Evolutionary conservation across 2,329 filamentous ascomycete genomes (phyloP).

Genomic region (Huntiella bhutanensis): DNA sequence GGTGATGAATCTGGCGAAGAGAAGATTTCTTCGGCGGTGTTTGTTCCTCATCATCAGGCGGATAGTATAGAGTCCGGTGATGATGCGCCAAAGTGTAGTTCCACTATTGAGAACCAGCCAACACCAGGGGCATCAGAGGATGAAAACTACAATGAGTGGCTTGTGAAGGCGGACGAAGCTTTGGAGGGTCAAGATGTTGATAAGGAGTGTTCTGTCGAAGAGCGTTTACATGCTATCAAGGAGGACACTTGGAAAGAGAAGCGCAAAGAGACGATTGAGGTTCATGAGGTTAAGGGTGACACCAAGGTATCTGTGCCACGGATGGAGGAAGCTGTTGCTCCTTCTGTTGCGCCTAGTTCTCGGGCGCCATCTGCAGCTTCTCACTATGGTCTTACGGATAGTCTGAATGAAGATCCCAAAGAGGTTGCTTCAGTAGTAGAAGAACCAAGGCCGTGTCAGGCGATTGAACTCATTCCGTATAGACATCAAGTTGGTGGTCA

Average conservation of each 20-base stretch:
- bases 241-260: background rate
- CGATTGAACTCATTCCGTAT: conserved; percentile 91
- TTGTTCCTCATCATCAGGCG: conserved; percentile 49
- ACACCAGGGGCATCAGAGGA: conserved; percentile 10
- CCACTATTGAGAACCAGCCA: conserved; percentile 4
- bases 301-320: background rate
- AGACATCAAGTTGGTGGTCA: conserved; percentile 95
- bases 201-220: background rate
- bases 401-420: conserved; percentile 1
- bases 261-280: background rate
- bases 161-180: conserved; percentile 32
- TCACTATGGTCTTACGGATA: background rate
- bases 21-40: conserved; percentile 72
- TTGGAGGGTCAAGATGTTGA: conserved; percentile 15
- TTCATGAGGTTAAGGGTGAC: background rate
- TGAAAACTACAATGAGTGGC: conserved; percentile 31
- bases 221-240: background rate
- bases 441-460: conserved; percentile 44
- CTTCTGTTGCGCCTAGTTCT: no score
- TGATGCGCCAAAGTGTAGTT: background rate
- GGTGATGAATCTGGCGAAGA: conserved; percentile 54
- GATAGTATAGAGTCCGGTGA: conserved; percentile 5
- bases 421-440: conserved; percentile 19
- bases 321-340: background rate
- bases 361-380: background rate